Conservation (phyloP, 108 stramenopile species). For the Conticribra guillardii region DNA sequence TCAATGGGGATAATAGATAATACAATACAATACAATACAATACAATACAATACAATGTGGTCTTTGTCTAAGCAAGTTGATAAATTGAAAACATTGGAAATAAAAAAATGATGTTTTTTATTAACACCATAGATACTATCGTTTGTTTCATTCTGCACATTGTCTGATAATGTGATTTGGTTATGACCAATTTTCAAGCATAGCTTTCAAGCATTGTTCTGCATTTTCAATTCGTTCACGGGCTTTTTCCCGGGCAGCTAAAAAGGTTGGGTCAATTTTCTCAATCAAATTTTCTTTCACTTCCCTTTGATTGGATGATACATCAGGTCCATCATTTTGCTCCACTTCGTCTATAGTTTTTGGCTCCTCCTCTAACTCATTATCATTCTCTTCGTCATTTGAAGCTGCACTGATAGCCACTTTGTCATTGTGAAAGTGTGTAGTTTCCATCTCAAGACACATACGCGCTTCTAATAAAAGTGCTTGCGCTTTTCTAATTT, state of each 20-base stretch:
- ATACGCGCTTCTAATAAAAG: conserved; percentile 36
- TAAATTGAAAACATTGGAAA: too few species aligned
- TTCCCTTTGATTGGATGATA: background rate
- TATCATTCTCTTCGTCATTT: background rate
- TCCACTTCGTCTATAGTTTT: background rate
- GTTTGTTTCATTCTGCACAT: too few species aligned
- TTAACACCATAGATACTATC: too few species aligned
- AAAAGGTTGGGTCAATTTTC: background rate
- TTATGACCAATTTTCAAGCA: conserved; percentile 8
- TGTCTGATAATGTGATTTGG: too few species aligned
- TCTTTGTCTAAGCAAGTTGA: too few species aligned
- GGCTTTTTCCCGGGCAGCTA: conserved; percentile 16
- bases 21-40: too few species aligned
- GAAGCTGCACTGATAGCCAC: background rate
- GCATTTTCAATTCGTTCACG: conserved; percentile 21
- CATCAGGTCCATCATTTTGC: background rate
- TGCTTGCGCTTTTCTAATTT: conserved; percentile 29
- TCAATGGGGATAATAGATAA: too few species aligned
- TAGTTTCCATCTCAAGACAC: conserved; percentile 23
- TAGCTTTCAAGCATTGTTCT: conserved; percentile 19
- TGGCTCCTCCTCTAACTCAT: background rate
- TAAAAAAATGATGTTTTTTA: too few species aligned
- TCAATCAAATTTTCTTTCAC: background rate
- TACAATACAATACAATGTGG: too few species aligned
- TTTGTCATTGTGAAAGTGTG: background rate